Base-by-base conservation (phyloP, 192 early-diverging fungal species). In the Coemansia sp. region DNA sequence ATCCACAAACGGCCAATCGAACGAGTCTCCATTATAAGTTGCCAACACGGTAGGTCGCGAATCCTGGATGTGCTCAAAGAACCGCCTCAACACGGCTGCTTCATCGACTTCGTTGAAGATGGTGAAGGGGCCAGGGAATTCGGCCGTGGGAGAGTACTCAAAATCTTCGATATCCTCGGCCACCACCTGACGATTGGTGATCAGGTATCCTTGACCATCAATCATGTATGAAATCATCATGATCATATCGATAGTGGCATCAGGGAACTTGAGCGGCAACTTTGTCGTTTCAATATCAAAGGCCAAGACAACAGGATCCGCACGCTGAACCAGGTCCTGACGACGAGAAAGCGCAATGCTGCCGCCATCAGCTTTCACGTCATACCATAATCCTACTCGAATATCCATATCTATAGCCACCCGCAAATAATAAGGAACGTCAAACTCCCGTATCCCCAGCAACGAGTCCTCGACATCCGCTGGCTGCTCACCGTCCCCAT, bases 171-270 rank as follows among this genome's bases (percentile, higher is more conserved):
- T 97, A 62, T 99, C 97, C 61, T 91, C 78, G 4, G 88, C 83
- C 19, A 99, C 94, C 37, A 99, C 88, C 51, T 96, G 92, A 38
- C 95, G 86, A 74, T 99, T 99, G 9, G 94, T 97, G 47, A 99
- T 97, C 37, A 99, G 72, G 59, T 87, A 97, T 0, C 97, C 97
- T 88, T 90, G 88, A 16, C 93, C 97, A 53, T 97, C 94, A 48
- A 99, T 89, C 97, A 99, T 99, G 69, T 99, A 99, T 26, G 95
- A 97, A 61, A 99, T 96, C 97, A 99, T 99, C 93, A 97, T 99
- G 57, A 99, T 92, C 37, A 83, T 84, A 67, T 99, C 97, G 28
- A 87, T 86, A 3, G 72, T 45, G 0, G 93, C 82, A 57, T 97
- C 97, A 7, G 97, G 97, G 56, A 99, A 99, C 72, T 96, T 97